Base-by-base conservation (phyloP, 129 eudicot species). In the Apium graveolens region DNA sequence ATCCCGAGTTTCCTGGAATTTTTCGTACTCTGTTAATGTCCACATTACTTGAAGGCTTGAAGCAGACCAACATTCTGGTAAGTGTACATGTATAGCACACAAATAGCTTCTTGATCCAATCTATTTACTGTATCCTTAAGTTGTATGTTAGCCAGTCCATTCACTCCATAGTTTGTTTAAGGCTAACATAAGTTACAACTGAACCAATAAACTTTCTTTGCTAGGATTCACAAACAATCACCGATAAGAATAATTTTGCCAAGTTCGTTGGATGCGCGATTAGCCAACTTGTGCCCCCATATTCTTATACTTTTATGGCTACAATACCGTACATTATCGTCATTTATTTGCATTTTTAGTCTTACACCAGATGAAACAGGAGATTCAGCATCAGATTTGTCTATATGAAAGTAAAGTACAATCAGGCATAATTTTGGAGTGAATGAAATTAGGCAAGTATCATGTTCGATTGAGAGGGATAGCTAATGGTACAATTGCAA, bases 1-100 rank as follows among this genome's bases (percentile, higher is more conserved):
- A 66, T 66, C 72, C 72, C 39, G 72, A 66, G 72, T 32, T 66
- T 66, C 72, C 37, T 32, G 41, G 72, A 32, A 27, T 31, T 66
- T 66, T 66, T 66, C 72, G 26, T 66, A 66, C 72, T 66, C 72
- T 13, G 71, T 14, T 65, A 41, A 66, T 31, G 72, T 31, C 72
- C 72, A 31, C 70, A 63, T 63, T 63, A 60, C 34, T 26, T 55
- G 41, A 38, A 38, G 41, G 12, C 31, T 7, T 6, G 65, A 55
- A 55, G 32, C 68, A 66, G 72, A 14, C 20, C 39, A 8, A 32
- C 72, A 31, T 66, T 66, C 39, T 66, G 72, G 72, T 66, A 66
- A 6, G 34, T n/a, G 17, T 11, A 8, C 10, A 1, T 1, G 10
- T 20, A 62, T 26, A n/a, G 4, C 34, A 62, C 11, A 26, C 69